phyloP scores from a whole-genome alignment of 2,329 filamentous ascomycete genomes.

The Xylaria multiplex region DNA sequence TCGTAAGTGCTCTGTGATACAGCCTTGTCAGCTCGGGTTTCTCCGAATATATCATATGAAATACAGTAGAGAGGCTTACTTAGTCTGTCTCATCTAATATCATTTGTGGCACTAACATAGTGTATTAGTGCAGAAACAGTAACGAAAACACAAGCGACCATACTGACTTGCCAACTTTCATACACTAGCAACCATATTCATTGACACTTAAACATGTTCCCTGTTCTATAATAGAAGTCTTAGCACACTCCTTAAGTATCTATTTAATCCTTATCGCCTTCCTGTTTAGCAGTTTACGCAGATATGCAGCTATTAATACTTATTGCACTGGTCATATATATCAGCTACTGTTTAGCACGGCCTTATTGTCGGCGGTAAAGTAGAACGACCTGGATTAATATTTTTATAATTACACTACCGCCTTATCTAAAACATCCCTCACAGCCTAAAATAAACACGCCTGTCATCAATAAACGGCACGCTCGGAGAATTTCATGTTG shows the following conservation, averaged over 20 bases:
- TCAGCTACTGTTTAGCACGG: background rate
- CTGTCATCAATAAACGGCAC: background rate
- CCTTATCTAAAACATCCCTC: slow-evolving; percentile 1
- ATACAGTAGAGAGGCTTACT: background rate
- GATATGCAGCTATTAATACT: background rate
- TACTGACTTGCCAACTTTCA: too few species aligned
- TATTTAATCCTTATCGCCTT: background rate
- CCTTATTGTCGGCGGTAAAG: background rate
- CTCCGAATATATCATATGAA: background rate
- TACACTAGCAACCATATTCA: too few species aligned
- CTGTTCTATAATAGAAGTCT: background rate
- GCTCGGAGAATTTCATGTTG: background rate
- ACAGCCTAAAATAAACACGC: slow-evolving; percentile 3
- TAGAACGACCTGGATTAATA: background rate
- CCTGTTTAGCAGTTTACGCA: background rate
- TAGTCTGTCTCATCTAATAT: background rate
- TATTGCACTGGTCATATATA: background rate
- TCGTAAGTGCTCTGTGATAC: background rate
- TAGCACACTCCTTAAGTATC: background rate
- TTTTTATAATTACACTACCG: background rate
- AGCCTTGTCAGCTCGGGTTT: background rate
- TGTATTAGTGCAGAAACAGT: too few species aligned
- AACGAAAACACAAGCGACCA: too few species aligned
- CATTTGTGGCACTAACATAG: too few species aligned
- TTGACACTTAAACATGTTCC: background rate